Base-by-base conservation (phyloP, 75 land plant species). In the Sequoia sempervirens region DNA sequence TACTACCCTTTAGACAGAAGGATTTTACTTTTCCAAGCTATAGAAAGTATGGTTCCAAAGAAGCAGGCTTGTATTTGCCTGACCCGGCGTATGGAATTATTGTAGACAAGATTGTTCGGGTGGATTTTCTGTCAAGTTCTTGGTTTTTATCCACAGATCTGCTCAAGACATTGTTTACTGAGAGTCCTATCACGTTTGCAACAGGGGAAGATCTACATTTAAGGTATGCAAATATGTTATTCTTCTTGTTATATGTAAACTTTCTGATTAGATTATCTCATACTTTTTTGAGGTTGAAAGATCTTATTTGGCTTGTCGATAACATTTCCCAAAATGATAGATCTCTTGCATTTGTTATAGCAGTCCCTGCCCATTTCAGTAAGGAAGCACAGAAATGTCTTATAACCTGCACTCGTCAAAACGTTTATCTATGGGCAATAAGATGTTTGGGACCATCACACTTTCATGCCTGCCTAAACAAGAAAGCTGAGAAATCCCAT, bases 121-220 rank as follows among this genome's bases (percentile, higher is more conserved):
- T 98, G 36, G 99, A 98, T 82, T 98, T 98, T 79, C 89, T 98
- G 80, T 98, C 98, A 8, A 98, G 99, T 85, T 96, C 98, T 15
- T 98, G 99, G 99, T 98, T 98, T 82, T 87, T 98, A 28, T 91
- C 98, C 40, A 84, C 98, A 0, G 95, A 96, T 75, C 97, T 98
- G 14, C 90, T 98, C 73, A 94, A 93, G 85, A 89, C 98, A 0
- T 88, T 98, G n/a, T 96, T 98, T 82, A 88, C 91, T 13, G 98
- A 96, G 85, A 86, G 90, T 1, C 99, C 99, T 13, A 89, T 91
- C 89, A 98, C 99, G 1, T 96, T 96, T 81, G 84, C 78, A 83
- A 98, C 99, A 5, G 98, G 99, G 4, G 99, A 98, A 90, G 99
- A 98, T 89, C 91, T 98, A 46, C 99, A 98, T 83, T 89, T 98